A percentile compares a stretch with the other conserved stretches of the same genome.
phyloP scores from a whole-genome alignment of 768 basidiomycete species.

The Gelatoporia subvermispora region DNA sequence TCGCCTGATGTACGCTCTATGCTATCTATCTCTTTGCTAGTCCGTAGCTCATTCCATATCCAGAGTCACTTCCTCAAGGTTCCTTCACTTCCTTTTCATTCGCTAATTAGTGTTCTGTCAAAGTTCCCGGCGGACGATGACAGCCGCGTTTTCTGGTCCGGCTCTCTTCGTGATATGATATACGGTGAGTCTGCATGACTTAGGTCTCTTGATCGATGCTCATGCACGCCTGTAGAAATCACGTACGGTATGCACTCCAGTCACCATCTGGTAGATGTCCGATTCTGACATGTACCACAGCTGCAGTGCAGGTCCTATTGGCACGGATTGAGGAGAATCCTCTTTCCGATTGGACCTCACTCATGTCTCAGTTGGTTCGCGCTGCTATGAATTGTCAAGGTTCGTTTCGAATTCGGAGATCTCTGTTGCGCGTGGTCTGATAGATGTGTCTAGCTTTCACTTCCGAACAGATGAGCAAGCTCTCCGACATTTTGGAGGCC shows the following conservation, averaged over 20 bases:
- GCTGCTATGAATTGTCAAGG: conserved; percentile 56
- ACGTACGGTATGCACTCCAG: conserved; percentile 28
- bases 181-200: conserved; percentile 46
- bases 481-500: conserved; percentile 40
- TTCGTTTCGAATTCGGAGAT: conserved; percentile 23
- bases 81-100: conserved; percentile 75
- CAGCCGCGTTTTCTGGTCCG: conserved; percentile 72
- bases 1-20: conserved; percentile 62
- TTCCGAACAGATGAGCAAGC: conserved; percentile 47
- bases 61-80: conserved; percentile 87
- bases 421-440: background rate
- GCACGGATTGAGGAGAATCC: conserved; percentile 38
- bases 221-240: conserved; percentile 23
- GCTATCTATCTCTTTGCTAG: background rate
- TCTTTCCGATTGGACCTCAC: conserved; percentile 30
- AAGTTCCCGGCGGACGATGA: conserved; percentile 79
- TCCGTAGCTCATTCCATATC: background rate
- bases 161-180: conserved; percentile 53
- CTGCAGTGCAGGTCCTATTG: conserved; percentile 56
- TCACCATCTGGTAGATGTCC: background rate
- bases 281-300: conserved; percentile 7
- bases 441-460: conserved; percentile 50
- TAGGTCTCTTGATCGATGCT: too few species aligned
- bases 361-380: conserved; percentile 41
- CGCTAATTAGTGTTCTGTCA: conserved; percentile 65